Percentiles rank a stretch among this genome's conserved stretches.
phyloP scores from a whole-genome alignment of 345 rosid genomes.

The Salix dunnii region DNA sequence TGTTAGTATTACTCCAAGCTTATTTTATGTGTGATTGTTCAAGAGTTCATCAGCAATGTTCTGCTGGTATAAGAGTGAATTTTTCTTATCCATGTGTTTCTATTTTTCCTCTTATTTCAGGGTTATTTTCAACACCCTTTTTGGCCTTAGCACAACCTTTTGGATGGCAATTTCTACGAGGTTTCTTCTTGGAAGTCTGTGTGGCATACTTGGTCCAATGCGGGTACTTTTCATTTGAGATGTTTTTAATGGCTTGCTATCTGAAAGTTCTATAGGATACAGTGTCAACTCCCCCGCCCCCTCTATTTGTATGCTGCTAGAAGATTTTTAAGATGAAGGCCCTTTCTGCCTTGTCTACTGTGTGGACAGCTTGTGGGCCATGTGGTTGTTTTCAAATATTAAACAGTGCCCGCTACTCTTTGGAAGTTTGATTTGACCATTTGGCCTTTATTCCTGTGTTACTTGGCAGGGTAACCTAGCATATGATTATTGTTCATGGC shows the following conservation, averaged over 20 bases:
- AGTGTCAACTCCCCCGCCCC: not conserved
- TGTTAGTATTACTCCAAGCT: constrained; percentile 37
- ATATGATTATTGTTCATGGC: not conserved
- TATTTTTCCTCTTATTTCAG: constrained; percentile 29
- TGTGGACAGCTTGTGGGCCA: too few relatives aligned
- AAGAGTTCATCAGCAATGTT: not conserved
- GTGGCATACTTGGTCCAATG: constrained; percentile 60
- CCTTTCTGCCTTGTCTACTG: not conserved
- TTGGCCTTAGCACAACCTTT: constrained; percentile 59
- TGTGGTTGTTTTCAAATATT: too few relatives aligned
- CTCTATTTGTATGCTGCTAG: not conserved
- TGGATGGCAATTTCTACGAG: constrained; percentile 66
- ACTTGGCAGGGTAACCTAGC: not conserved
- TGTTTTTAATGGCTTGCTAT: not conserved
- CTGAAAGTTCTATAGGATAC: not conserved
- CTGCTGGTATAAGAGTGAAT: not conserved
- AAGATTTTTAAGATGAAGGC: not conserved
- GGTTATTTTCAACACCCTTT: constrained; percentile 57
- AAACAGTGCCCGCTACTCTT: not conserved
- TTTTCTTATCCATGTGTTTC: not conserved
- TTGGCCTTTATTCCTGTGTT: not conserved
- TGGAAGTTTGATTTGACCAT: not conserved
- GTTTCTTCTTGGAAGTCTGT: constrained; percentile 61
- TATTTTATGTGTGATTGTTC: not conserved
- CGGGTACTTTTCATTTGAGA: constrained; percentile 34